Evolutionary conservation across 73 alveolate genomes (phyloP).

Genomic region (Tetrahymena thermophila): DNA sequence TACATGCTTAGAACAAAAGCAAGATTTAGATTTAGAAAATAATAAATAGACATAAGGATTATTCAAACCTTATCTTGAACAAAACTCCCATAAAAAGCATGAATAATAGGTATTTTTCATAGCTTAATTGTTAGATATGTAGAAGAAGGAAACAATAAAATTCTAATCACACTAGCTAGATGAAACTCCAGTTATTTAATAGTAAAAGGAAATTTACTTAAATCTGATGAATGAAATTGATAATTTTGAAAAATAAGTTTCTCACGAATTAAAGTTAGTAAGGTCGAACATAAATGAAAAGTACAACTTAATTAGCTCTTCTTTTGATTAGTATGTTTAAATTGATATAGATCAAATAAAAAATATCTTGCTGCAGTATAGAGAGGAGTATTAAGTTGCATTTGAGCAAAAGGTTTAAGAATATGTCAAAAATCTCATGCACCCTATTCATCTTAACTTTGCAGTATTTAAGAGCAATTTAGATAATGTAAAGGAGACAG

Average conservation of each 20-base stretch:
- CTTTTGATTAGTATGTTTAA: not conserved
- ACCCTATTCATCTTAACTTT: not conserved
- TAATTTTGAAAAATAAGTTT: not conserved
- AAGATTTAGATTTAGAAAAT: not conserved
- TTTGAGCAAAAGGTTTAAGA: not conserved
- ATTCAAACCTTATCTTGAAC: not conserved
- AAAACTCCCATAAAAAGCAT: not conserved
- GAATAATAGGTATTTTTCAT: not conserved
- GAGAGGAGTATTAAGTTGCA: not conserved
- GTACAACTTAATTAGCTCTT: not conserved
- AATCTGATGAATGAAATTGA: not conserved
- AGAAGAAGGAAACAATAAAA: not conserved
- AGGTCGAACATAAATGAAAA: not conserved
- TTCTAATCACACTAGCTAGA: not conserved
- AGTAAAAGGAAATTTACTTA: not conserved
- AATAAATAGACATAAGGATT: not conserved
- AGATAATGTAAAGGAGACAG: not conserved
- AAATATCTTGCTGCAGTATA: not conserved
- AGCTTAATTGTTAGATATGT: not conserved
- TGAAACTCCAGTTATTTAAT: not conserved
- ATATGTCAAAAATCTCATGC: not conserved
- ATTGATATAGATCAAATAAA: not conserved
- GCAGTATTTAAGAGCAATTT: not conserved
- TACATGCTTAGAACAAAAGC: not conserved
- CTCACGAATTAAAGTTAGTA: not conserved